Evolutionary conservation across 192 early-diverging fungal species (phyloP), one percentile per base, ranked within the genome.

Genomic region (Coemansia sp.): DNA sequence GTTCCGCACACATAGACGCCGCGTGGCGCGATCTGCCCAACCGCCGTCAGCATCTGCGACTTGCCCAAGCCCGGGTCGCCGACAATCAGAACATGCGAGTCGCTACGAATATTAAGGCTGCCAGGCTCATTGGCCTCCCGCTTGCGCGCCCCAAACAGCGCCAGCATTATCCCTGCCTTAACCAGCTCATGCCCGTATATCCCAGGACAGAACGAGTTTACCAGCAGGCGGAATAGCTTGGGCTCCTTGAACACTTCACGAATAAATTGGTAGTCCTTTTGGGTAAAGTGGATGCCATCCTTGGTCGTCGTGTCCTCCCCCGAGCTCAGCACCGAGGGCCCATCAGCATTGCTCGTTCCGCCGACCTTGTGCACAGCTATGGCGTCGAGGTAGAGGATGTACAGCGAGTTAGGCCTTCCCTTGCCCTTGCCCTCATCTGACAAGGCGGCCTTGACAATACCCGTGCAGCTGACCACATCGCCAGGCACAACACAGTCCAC

Each of bases 41-140:
- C 90, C 20, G 93, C 90, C n/a, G 86, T 85, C 51, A 95, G 82
- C 83, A 95, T 88, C 71, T 95, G 92, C 18, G 90, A 91, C 62
- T 94, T 94, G 42, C 90, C 93, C 33, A 91, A 85, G 48, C 94
- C 94, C 1, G 94, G 94, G 60, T 95, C 94, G 59, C 92, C 93
- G 5, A 93, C 91, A 9, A 92, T 78, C 7, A 93, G 72, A 13
- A 93, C 79, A 60, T 92, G 89, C 24, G 88, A 88, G 71, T 93
- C 87, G 42, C 84, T 73, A 13, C 89, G 83, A 33, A 91, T 88
- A 7, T 71, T 65, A 21, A 90, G 79, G 31, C 53, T 77, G 45
- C 72, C 83, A 21, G 28, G 68, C 28, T 71, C 62, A 16, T 40
- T 24, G 40, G 63, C 56, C 16, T 45, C 34, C 1, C 78, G 67